These are phyloP conservation scores for Paecilomyces variotii DNA, from an alignment of 2,329 filamentous ascomycete species.

Conservation along the genomic window DNA sequence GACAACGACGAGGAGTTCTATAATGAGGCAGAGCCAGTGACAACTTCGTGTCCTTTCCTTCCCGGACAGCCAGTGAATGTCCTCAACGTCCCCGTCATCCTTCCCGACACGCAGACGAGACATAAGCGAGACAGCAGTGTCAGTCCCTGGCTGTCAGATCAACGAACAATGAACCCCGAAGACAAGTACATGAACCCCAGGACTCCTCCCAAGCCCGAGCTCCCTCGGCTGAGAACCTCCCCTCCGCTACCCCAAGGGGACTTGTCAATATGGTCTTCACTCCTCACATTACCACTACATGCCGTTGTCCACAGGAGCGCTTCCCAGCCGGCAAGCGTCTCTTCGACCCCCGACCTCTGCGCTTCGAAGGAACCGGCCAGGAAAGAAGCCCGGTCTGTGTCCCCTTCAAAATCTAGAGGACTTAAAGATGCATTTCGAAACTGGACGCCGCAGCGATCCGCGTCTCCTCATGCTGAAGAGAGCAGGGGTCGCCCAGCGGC, in stretches of 20 bases:
- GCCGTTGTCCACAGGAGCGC: slow-evolving; percentile 19
- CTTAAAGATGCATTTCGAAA: slow-evolving; percentile 31
- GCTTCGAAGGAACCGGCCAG: slow-evolving; percentile 14
- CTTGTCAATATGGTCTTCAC: slow-evolving; percentile 18
- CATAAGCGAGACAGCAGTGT: slow-evolving; percentile 58
- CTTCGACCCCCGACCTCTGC: slow-evolving; percentile 12
- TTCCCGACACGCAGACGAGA: slow-evolving; percentile 36
- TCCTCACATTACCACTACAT: slow-evolving; percentile 16
- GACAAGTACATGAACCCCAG: slow-evolving; percentile 68
- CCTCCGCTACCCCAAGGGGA: slow-evolving; percentile 21
- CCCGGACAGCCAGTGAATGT: slow-evolving; percentile 85
- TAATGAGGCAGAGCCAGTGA: slow-evolving; percentile 64
- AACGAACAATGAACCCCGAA: slow-evolving; percentile 68
- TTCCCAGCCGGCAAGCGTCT: slow-evolving; percentile 28
- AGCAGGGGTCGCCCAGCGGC: background rate
- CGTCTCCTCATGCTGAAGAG: slow-evolving; percentile 10
- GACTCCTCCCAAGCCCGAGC: slow-evolving; percentile 44
- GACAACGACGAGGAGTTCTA: slow-evolving; percentile 70
- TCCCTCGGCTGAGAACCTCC: slow-evolving; percentile 39
- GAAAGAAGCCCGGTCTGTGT: slow-evolving; percentile 28
- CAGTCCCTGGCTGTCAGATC: slow-evolving; percentile 51
- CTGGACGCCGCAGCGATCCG: slow-evolving; percentile 11
- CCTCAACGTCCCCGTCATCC: slow-evolving; percentile 68
- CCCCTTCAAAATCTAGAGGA: slow-evolving; percentile 27
- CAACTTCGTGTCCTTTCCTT: slow-evolving; percentile 72